phyloP scores from a whole-genome alignment of 768 basidiomycete genomes.

The Leccinum barrowsii region DNA sequence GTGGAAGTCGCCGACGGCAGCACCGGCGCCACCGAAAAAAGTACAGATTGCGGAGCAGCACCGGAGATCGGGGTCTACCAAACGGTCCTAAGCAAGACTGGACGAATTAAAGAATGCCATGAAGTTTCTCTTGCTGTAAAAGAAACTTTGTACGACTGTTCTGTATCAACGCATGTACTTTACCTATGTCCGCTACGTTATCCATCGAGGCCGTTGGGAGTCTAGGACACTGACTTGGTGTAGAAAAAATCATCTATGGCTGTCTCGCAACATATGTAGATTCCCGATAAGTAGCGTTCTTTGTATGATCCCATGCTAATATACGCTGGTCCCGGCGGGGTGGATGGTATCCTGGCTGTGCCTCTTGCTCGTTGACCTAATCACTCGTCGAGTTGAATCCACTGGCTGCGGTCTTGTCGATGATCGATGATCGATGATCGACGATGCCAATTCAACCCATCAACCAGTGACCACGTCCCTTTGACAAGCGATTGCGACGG shows the following conservation, averaged over 20 bases:
- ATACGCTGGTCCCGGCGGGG: too few species aligned
- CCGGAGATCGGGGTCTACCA: constrained; percentile 5
- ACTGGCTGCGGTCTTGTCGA: too few species aligned
- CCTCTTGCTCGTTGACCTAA: too few species aligned
- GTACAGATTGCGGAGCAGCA: constrained; percentile 17
- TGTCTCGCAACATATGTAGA: neutral
- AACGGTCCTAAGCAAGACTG: neutral
- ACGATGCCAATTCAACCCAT: too few species aligned
- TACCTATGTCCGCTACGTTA: neutral
- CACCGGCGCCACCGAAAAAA: constrained; percentile 8
- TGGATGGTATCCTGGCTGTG: too few species aligned
- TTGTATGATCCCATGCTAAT: too few species aligned
- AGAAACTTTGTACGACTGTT: neutral
- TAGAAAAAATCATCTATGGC: neutral
- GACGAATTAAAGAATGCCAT: neutral
- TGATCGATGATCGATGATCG: too few species aligned
- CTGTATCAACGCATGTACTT: neutral
- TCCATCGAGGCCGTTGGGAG: neutral
- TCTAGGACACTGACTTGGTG: neutral
- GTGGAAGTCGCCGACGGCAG: constrained; percentile 21
- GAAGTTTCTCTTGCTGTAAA: neutral
- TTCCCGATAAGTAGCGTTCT: neutral
- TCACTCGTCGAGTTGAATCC: too few species aligned
- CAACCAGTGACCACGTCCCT: too few species aligned
- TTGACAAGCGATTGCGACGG: too few species aligned